Percentiles rank a stretch among this genome's conserved stretches.
Evolutionary conservation across 768 basidiomycete species (phyloP).

Genomic region (Hypholoma fasciculare): DNA sequence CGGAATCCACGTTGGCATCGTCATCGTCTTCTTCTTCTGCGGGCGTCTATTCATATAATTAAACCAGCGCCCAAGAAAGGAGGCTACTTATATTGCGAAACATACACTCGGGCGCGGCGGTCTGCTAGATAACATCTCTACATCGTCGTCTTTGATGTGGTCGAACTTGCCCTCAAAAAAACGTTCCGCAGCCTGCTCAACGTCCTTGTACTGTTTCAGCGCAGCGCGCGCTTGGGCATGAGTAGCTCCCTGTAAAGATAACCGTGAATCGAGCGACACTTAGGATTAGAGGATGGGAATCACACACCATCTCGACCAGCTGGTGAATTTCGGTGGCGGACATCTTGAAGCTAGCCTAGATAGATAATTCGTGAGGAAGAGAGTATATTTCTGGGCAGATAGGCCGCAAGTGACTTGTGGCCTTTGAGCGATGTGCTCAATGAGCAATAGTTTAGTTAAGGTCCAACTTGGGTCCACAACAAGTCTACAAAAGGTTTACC

Average conservation of each 20-base stretch:
- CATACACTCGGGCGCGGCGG: conserved; percentile 25
- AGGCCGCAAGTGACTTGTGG: background rate
- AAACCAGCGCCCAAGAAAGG: background rate
- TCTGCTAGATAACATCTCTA: conserved; percentile 36
- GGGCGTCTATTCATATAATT: conserved; percentile 46
- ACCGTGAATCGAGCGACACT: background rate
- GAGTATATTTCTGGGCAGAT: background rate
- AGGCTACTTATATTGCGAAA: conserved; percentile 2
- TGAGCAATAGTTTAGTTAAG: background rate
- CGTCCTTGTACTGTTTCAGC: conserved; percentile 79
- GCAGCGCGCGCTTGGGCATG: conserved; percentile 81
- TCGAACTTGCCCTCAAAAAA: conserved; percentile 87
- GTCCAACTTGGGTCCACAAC: background rate
- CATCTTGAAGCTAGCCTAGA: conserved; percentile 27
- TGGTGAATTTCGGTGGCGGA: conserved; percentile 48
- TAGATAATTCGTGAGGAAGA: background rate
- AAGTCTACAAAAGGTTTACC: background rate
- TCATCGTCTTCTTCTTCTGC: conserved; percentile 48
- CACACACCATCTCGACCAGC: conserved; percentile 50
- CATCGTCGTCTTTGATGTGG: conserved; percentile 60
- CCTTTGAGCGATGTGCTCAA: background rate
- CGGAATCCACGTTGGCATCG: conserved; percentile 28
- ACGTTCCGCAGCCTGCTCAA: conserved; percentile 87
- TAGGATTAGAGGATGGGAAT: background rate
- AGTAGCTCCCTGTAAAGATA: conserved; percentile 69